A percentile compares a stretch with the other conserved stretches of the same genome.
Evolutionary conservation across 331 rosid genomes (phyloP).

Genomic region (Ulmus americana): DNA sequence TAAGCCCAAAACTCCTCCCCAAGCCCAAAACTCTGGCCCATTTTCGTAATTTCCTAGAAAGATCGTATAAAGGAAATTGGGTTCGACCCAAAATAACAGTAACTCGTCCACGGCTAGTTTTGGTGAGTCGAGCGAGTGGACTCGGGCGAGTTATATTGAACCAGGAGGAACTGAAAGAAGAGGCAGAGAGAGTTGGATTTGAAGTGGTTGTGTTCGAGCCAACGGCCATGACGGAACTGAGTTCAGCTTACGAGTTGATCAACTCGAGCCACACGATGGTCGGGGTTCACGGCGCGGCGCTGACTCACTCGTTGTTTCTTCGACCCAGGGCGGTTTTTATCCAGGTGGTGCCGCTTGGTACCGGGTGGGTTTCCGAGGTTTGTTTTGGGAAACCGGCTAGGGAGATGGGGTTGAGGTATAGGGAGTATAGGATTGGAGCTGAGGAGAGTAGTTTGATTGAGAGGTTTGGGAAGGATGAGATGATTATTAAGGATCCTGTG

Average conservation of each 20-base stretch:
- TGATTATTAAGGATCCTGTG: conserved; percentile 27
- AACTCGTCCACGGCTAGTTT: conserved; percentile 23
- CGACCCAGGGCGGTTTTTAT: conserved; percentile 28
- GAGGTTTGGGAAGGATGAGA: conserved; percentile 31
- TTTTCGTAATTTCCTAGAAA: conserved; percentile 28
- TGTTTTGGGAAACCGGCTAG: conserved; percentile 30
- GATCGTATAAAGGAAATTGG: conserved; percentile 4
- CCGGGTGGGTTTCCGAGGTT: conserved; percentile 26
- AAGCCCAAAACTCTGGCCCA: conserved; percentile 28
- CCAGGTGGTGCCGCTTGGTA: conserved; percentile 56
- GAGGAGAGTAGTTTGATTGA: conserved; percentile 47
- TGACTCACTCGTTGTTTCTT: conserved; percentile 44
- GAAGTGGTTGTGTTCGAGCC: conserved; percentile 34
- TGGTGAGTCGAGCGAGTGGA: conserved; percentile 19
- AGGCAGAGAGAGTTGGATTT: conserved; percentile 36
- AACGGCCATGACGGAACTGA: conserved; percentile 12
- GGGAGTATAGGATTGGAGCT: conserved; percentile 39
- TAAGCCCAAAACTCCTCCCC: conserved; percentile 35
- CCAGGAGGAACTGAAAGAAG: conserved; percentile 19
- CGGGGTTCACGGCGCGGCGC: conserved; percentile 64
- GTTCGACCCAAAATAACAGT: not conserved
- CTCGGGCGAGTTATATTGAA: conserved; percentile 37
- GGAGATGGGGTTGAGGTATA: conserved; percentile 36
- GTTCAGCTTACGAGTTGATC: conserved; percentile 18
- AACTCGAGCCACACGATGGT: conserved; percentile 43